Evolutionary conservation across 257 asterid species (phyloP).

Genomic region (Anisodus acutangulus): DNA sequence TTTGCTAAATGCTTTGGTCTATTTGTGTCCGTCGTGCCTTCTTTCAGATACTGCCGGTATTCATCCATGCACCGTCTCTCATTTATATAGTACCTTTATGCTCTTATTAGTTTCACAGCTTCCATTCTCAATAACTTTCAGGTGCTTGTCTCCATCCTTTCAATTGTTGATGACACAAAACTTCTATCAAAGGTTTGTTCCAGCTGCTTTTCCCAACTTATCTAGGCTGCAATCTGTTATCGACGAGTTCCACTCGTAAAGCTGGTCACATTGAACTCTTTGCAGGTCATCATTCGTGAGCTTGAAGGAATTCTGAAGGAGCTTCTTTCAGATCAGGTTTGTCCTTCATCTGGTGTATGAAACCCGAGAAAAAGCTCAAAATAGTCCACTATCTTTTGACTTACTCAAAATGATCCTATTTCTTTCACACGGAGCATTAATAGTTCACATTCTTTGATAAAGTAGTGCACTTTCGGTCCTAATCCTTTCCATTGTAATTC

Average conservation of each 20-base stretch:
- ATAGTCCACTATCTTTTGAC: too few species aligned
- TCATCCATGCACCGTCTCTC: not conserved
- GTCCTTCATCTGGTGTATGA: slow-evolving; percentile 16
- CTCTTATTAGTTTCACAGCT: slow-evolving; percentile 3
- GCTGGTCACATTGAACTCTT: slow-evolving; percentile 20
- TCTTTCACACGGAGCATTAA: too few species aligned
- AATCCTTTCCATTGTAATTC: too few species aligned
- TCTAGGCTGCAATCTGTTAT: not conserved
- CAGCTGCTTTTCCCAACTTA: slow-evolving; percentile 29
- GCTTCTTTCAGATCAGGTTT: slow-evolving; percentile 82
- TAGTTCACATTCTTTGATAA: too few species aligned
- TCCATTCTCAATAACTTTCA: slow-evolving; percentile 37
- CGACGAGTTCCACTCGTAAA: not conserved
- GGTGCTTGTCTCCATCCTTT: slow-evolving; percentile 82
- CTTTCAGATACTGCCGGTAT: not conserved
- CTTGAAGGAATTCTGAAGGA: slow-evolving; percentile 62
- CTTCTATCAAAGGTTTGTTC: slow-evolving; percentile 79
- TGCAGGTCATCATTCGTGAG: slow-evolving; percentile 76
- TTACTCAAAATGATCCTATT: too few species aligned
- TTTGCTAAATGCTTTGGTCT: slow-evolving; percentile 19
- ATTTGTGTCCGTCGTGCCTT: not conserved
- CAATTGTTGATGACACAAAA: slow-evolving; percentile 92
- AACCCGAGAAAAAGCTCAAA: too few species aligned
- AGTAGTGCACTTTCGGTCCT: too few species aligned
- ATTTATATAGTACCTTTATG: not conserved